Percentiles rank a stretch among this genome's conserved stretches.
Conservation (phyloP, 176 grass and related monocot species). For the Oryza longistaminata region DNA sequence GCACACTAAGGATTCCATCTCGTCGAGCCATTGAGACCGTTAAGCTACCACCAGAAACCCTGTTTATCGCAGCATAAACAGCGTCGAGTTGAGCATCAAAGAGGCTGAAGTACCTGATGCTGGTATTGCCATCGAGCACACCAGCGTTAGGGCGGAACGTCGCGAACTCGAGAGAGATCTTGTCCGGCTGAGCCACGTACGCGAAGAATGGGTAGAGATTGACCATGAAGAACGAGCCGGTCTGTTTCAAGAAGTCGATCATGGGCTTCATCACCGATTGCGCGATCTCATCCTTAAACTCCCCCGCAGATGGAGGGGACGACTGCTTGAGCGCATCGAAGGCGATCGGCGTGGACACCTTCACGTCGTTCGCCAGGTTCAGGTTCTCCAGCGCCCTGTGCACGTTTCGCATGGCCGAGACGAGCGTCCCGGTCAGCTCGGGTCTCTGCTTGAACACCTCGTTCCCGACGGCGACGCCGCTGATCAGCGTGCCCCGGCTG, state of each 20-base stretch:
- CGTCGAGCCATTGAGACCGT: not conserved
- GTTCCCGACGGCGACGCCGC: constrained; percentile 56
- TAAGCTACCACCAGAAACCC: not conserved
- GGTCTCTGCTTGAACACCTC: constrained; percentile 49
- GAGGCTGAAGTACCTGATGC: constrained; percentile 57
- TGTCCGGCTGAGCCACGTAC: constrained; percentile 26
- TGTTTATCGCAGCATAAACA: constrained; percentile 43
- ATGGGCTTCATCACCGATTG: constrained; percentile 49
- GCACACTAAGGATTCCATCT: no score
- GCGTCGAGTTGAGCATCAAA: constrained; percentile 68
- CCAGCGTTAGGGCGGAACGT: constrained; percentile 49
- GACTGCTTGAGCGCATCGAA: constrained; percentile 37
- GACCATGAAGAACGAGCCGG: not conserved
- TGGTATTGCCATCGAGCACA: not conserved
- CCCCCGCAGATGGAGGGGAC: constrained; percentile 48
- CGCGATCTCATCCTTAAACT: constrained; percentile 40
- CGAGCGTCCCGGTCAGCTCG: not conserved
- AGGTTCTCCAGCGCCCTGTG: constrained; percentile 30
- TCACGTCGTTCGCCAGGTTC: constrained; percentile 42
- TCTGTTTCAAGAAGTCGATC: constrained; percentile 44
- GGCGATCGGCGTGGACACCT: constrained; percentile 58
- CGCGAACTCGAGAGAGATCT: constrained; percentile 58
- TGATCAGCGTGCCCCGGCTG: constrained; percentile 54
- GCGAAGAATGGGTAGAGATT: constrained; percentile 59
- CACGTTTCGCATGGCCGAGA: constrained; percentile 20